A percentile compares a stretch with the other conserved stretches of the same genome.
Evolutionary conservation across 2,329 filamentous ascomycete genomes (phyloP).

Genomic region (Hypoxylon sp.): DNA sequence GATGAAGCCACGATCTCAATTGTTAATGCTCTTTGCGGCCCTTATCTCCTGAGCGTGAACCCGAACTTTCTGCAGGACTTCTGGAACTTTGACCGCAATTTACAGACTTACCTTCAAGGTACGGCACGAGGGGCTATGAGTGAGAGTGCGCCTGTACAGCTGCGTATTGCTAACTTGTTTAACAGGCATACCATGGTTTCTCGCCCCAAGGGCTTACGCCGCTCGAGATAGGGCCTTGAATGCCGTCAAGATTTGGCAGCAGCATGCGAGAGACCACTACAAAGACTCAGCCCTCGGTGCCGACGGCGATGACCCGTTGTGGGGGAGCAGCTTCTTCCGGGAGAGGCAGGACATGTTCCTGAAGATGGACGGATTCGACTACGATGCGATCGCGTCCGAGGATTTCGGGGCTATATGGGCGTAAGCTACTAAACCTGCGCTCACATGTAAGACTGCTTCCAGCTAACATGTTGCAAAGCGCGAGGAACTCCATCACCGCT

Average conservation of each 20-base stretch:
- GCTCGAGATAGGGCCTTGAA: constrained; percentile 34
- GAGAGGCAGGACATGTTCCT: constrained; percentile 39
- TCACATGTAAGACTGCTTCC: not conserved
- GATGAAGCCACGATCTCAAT: constrained; percentile 36
- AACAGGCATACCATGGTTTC: constrained; percentile 38
- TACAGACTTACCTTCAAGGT: constrained; percentile 43
- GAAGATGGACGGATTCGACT: constrained; percentile 40
- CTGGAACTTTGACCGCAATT: constrained; percentile 40
- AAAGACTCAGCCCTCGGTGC: constrained; percentile 18
- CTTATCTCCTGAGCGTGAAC: constrained; percentile 36
- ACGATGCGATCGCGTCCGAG: constrained; percentile 38
- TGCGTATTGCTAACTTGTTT: constrained; percentile 3
- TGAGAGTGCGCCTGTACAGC: too few relatives aligned
- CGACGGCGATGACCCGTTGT: constrained; percentile 40
- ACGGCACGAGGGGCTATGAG: not conserved
- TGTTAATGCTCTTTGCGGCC: constrained; percentile 40
- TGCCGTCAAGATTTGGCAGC: constrained; percentile 38
- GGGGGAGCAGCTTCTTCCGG: constrained; percentile 41
- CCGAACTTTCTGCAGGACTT: constrained; percentile 38
- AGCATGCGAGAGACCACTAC: constrained; percentile 38
- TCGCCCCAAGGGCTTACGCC: constrained; percentile 38
- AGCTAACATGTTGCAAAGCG: constrained; percentile 30
- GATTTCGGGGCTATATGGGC: constrained; percentile 43
- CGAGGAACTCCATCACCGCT: constrained; percentile 36
- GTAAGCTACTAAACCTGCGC: constrained; percentile 28